Percentiles rank a stretch among this genome's conserved stretches.
phyloP scores from a whole-genome alignment of 345 rosid genomes.

The Erodium maritimum region DNA sequence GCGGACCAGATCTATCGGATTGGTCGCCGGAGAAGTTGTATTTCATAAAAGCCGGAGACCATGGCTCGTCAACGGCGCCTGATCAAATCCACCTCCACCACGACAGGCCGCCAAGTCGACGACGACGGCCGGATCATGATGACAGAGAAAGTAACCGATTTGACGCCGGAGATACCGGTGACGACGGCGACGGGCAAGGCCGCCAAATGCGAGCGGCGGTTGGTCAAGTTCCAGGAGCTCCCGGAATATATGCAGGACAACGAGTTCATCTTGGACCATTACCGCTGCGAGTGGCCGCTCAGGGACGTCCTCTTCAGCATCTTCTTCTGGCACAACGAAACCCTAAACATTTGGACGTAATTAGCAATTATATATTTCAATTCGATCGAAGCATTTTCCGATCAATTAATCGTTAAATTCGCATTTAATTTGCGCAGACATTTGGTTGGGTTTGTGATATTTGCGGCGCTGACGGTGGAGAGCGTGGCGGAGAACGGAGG shows the following conservation, averaged over 20 bases:
- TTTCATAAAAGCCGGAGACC: not conserved
- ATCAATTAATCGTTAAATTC: not conserved
- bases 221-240: slow-evolving; percentile 60
- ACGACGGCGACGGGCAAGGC: slow-evolving; percentile 7
- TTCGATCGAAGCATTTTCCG: no score
- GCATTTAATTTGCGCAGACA: slow-evolving; percentile 32
- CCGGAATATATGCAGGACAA: slow-evolving; percentile 80
- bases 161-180: slow-evolving; percentile 2
- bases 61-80: not conserved
- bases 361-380: slow-evolving; percentile 4
- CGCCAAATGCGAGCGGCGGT: slow-evolving; percentile 32
- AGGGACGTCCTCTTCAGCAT: slow-evolving; percentile 62
- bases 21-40: not conserved
- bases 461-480: slow-evolving; percentile 46
- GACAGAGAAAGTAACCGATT: not conserved
- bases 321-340: slow-evolving; percentile 89
- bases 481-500: slow-evolving; percentile 38
- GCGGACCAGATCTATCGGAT: not conserved
- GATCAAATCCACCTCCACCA: not conserved
- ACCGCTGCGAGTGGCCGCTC: slow-evolving; percentile 89
- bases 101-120: not conserved
- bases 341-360: slow-evolving; percentile 92
- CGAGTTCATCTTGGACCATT: slow-evolving; percentile 76
- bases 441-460: slow-evolving; percentile 62
- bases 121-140: not conserved